Percentiles rank a stretch among this genome's conserved stretches.
phyloP scores from a whole-genome alignment of 108 stramenopile genomes.

The Cafeteria roenbergensis region DNA sequence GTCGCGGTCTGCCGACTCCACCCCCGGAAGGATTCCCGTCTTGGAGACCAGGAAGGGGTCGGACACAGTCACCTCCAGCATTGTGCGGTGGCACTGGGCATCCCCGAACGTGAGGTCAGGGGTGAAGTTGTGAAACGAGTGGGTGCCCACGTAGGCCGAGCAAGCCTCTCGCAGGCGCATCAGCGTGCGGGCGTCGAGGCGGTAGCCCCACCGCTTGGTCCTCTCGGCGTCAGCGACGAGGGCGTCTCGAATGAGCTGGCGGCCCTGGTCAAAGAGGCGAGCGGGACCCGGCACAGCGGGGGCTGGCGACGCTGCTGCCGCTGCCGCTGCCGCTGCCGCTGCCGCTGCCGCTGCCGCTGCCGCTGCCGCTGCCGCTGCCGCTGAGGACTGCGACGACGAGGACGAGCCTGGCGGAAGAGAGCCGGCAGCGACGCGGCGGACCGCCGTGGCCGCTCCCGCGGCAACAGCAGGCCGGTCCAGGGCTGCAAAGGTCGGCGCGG shows the following conservation, averaged over 20 bases:
- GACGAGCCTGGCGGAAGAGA: too few species aligned
- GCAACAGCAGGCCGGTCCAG: too few species aligned
- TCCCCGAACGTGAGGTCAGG: constrained; percentile 52
- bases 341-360: too few species aligned
- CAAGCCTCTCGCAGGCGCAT: constrained; percentile 46
- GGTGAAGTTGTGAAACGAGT: constrained; percentile 72
- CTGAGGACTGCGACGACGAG: too few species aligned
- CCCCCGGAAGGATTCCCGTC: background rate
- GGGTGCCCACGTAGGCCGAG: constrained; percentile 65
- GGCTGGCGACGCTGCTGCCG: background rate
- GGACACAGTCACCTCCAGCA: constrained; percentile 50
- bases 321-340: too few species aligned
- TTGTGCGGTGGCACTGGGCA: constrained; percentile 57
- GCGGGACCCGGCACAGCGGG: background rate
- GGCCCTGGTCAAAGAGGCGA: background rate
- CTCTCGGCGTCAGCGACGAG: background rate
- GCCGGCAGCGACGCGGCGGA: too few species aligned
- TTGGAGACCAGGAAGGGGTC: constrained; percentile 53
- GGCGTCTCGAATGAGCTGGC: background rate
- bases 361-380: too few species aligned
- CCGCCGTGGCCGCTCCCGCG: too few species aligned
- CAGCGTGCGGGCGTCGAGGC: constrained; percentile 46
- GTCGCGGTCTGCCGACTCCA: background rate
- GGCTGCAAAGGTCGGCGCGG: too few species aligned
- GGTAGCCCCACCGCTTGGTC: constrained; percentile 31